Evolutionary conservation across 2,329 filamentous ascomycete genomes (phyloP), one percentile per base, ranked within the genome.

Genomic region (Epichloe amarillans): DNA sequence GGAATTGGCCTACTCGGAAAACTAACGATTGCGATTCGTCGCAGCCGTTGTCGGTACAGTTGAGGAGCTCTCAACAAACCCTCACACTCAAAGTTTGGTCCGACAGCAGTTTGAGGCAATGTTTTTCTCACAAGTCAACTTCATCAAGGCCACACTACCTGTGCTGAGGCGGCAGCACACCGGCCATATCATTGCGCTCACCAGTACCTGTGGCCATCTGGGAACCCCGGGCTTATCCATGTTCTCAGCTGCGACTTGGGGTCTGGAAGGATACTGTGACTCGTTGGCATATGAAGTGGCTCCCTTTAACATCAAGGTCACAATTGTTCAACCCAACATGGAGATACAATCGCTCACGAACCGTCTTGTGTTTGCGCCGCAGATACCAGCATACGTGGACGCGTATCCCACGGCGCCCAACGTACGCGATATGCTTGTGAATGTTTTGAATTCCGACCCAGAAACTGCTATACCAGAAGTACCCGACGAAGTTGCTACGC

Each of bases 231-330:
- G 90, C 2, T 79, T 97, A 70, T 80, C 88, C 51, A 86, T 94
- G 73, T 93, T 95, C 65, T 93, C 89, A 57, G 88, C 91, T 17
- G 86, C 89, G 14, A 90, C 89, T 38, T 96, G 91, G 89, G 93
- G 89, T 1, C 77, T 96, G 37, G 93, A 97, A 69, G 93, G 91
- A 17, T 96, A 93, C 66, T 96, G 90, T 69, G 91, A 97, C 69
- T 88, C 88, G 53, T 76, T 98, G 23, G 90, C 91, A 1, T 98
- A 96, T 68, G 93, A 98, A 68, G 86, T 98, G 56, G 86, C 91
- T 0, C 93, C 93, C 0, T 97, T 97, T 72, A 96, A 96, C 69
- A 82, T 97, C 70, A 95, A 91, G 67, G 80, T 97, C 66, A 96
- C 89, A 40, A 90, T 97, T 57, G 84, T 98, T 43, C 91, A 98